Evolutionary conservation across 768 basidiomycete species (phyloP).

Genomic region (Collybiopsis confluens): DNA sequence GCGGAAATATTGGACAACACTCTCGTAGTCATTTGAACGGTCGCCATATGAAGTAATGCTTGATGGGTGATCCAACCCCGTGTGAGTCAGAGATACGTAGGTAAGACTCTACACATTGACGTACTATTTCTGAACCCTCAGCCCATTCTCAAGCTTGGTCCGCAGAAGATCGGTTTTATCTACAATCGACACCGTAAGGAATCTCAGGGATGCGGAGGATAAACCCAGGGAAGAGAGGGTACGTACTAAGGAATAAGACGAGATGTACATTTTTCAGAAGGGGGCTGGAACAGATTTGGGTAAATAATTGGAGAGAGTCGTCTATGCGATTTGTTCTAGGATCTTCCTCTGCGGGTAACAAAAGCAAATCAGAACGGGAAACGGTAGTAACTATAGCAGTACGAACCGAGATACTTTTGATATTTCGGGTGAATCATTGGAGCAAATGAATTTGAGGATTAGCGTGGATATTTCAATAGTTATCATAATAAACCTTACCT

Average conservation of each 20-base stretch:
- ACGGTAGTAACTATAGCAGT: slow-evolving; percentile 6
- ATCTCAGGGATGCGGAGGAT: slow-evolving; percentile 1
- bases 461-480: neutral
- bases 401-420: slow-evolving; percentile 1
- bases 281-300: slow-evolving; percentile 77
- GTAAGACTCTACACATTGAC: slow-evolving; percentile 17
- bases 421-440: too few relatives aligned
- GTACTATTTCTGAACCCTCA: slow-evolving; percentile 78
- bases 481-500: slow-evolving; percentile 34
- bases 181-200: slow-evolving; percentile 19
- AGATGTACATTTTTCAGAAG: slow-evolving; percentile 68
- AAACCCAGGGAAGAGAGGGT: neutral
- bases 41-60: slow-evolving; percentile 82
- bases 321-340: slow-evolving; percentile 81
- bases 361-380: slow-evolving; percentile 5
- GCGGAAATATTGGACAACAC: slow-evolving; percentile 81
- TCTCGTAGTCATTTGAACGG: slow-evolving; percentile 76
- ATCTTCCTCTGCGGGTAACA: slow-evolving; percentile 62
- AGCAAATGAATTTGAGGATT: neutral
- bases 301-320: slow-evolving; percentile 85
- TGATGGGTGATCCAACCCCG: slow-evolving; percentile 37
- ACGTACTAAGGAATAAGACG: slow-evolving; percentile 56
- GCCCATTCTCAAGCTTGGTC: slow-evolving; percentile 65
- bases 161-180: slow-evolving; percentile 78
- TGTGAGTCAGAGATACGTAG: neutral